A percentile compares a stretch with the other conserved stretches of the same genome.
Evolutionary conservation across 2,329 filamentous ascomycete species (phyloP).

Genomic region (Biscogniauxia mediterranea): DNA sequence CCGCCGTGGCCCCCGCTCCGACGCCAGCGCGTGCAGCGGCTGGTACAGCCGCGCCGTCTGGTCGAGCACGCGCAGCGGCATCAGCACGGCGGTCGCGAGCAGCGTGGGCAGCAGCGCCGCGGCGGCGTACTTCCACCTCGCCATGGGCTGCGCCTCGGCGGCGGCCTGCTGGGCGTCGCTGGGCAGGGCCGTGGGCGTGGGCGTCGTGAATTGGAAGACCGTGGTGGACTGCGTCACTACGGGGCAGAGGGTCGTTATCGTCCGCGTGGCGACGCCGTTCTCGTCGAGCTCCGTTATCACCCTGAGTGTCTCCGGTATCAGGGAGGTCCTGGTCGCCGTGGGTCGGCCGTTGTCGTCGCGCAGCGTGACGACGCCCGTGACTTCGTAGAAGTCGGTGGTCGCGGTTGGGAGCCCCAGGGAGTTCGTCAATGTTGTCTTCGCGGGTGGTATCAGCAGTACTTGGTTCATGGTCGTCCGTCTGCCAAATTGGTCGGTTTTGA

Average conservation of each 20-base stretch:
- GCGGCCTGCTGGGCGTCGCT: conserved; percentile 6
- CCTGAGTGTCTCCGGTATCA: conserved; percentile 13
- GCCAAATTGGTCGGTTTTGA: conserved; percentile 15
- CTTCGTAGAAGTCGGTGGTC: conserved; percentile 21
- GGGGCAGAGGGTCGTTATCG: conserved; percentile 18
- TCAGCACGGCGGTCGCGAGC: conserved; percentile 33
- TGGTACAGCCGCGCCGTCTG: conserved; percentile 37
- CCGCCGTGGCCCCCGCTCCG: conserved; percentile 34
- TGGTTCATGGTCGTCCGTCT: conserved; percentile 14
- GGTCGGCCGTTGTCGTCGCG: conserved; percentile 14
- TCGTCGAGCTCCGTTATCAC: conserved; percentile 16
- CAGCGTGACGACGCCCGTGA: conserved; percentile 9
- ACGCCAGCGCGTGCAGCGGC: conserved; percentile 43
- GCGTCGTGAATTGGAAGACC: conserved; percentile 1
- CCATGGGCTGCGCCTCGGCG: conserved; percentile 20
- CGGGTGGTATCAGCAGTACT: conserved; percentile 7
- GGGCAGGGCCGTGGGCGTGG: conserved; percentile 15
- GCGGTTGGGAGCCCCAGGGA: conserved; percentile 21
- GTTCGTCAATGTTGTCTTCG: conserved; percentile 19
- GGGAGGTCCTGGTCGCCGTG: conserved; percentile 18
- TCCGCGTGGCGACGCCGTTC: conserved; percentile 18
- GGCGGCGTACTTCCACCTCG: conserved; percentile 34
- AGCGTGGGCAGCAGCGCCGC: conserved; percentile 39
- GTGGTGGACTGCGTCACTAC: conserved; percentile 14
- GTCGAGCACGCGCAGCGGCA: conserved; percentile 38